phyloP scores from a whole-genome alignment of 495 filamentous ascomycete genomes.

The Halenospora varia region DNA sequence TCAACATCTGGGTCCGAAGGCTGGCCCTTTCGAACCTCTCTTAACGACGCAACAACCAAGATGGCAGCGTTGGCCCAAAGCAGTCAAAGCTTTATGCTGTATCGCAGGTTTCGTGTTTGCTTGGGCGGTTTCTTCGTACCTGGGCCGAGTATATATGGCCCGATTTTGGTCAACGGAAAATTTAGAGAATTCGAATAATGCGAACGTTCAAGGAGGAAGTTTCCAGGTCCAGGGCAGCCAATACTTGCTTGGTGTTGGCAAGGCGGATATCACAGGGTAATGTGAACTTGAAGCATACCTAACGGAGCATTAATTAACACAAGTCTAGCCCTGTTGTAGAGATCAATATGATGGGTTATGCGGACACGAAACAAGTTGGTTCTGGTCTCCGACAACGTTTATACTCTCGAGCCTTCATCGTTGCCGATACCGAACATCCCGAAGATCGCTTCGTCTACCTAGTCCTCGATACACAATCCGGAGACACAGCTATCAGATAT shows the following conservation, averaged over 20 bases:
- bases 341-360: conserved; percentile 91
- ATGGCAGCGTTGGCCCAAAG: too few relatives aligned
- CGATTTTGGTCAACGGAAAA: not conserved
- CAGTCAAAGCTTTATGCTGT: too few relatives aligned
- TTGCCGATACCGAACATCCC: conserved; percentile 62
- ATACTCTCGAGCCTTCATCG: conserved; percentile 87
- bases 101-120: too few relatives aligned
- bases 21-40: not conserved
- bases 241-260: conserved; percentile 87
- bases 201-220: too few relatives aligned
- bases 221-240: conserved; percentile 40
- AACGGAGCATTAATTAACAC: conserved; percentile 5
- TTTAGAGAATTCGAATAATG: not conserved
- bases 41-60: too few relatives aligned
- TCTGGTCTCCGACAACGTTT: conserved; percentile 85
- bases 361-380: conserved; percentile 79
- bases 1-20: not conserved
- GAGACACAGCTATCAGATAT: conserved; percentile 86
- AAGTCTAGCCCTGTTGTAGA: conserved; percentile 73
- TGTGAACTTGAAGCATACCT: not conserved
- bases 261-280: conserved; percentile 91
- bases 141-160: not conserved
- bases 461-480: conserved; percentile 81
- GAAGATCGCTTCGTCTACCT: conserved; percentile 81
- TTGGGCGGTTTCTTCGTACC: too few relatives aligned